Percentiles rank a stretch among this genome's conserved stretches.
Evolutionary conservation across 2,329 filamentous ascomycete species (phyloP).

Genomic region (Verticillium zaregamsianum): DNA sequence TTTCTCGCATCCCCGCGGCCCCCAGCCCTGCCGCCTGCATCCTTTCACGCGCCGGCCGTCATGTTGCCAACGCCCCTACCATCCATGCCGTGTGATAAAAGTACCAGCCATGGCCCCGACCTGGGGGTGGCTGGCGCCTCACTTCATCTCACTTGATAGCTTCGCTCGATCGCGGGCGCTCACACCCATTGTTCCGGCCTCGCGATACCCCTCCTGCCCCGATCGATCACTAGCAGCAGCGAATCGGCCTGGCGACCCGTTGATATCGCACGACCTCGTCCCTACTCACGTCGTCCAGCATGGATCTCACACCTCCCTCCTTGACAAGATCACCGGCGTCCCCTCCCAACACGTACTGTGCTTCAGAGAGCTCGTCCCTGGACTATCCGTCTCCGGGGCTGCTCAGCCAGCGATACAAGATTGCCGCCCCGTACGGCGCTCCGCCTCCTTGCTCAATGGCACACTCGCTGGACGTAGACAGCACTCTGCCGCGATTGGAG

Average conservation of each 20-base stretch:
- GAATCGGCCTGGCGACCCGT: background rate
- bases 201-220: background rate
- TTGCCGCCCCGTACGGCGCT: slow-evolving; percentile 34
- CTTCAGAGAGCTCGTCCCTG: slow-evolving; percentile 33
- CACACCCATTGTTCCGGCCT: background rate
- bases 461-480: slow-evolving; percentile 29
- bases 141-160: background rate
- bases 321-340: slow-evolving; percentile 40
- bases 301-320: slow-evolving; percentile 47
- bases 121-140: background rate
- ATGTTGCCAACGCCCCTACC: background rate
- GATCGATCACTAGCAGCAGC: background rate
- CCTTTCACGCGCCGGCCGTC: background rate
- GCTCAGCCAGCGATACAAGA: slow-evolving; percentile 37
- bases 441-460: slow-evolving; percentile 34
- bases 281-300: slow-evolving; percentile 20
- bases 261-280: background rate
- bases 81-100: background rate
- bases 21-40: background rate
- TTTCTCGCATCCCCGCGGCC: background rate
- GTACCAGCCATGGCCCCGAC: background rate
- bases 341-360: slow-evolving; percentile 39
- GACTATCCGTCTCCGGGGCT: slow-evolving; percentile 43
- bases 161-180: background rate
- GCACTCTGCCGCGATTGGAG: slow-evolving; percentile 32